phyloP scores from a whole-genome alignment of 257 asterid genomes.

The Salvia hispanica region DNA sequence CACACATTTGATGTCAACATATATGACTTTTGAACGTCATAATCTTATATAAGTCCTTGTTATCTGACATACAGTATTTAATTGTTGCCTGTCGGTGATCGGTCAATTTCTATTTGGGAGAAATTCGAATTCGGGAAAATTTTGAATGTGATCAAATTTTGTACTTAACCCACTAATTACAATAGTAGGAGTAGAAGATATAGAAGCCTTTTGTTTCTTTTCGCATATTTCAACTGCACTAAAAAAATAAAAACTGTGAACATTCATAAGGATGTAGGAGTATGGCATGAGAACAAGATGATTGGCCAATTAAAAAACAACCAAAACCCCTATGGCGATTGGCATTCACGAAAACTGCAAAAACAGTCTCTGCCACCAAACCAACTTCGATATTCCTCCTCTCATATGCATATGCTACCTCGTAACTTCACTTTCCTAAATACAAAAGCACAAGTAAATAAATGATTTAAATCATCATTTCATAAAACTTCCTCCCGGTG shows the following conservation, averaged over 20 bases:
- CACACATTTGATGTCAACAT: no score
- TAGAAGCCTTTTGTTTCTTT: no score
- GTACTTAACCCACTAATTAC: no score
- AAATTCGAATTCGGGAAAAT: no score
- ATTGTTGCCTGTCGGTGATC: no score
- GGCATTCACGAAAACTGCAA: background rate
- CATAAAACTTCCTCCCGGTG: slow-evolving; percentile 51
- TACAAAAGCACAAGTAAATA: background rate
- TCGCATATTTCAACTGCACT: no score
- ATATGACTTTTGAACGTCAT: no score
- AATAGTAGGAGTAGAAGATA: no score
- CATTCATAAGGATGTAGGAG: background rate
- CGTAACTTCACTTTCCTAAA: slow-evolving; percentile 19
- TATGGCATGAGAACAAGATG: background rate
- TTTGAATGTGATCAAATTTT: no score
- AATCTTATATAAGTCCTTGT: no score
- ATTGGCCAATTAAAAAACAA: background rate
- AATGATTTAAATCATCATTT: slow-evolving; percentile 36
- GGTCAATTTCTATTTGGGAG: no score
- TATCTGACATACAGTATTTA: no score
- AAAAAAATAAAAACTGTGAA: background rate
- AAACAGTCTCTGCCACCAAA: background rate
- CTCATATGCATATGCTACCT: slow-evolving; percentile 20
- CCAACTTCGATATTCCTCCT: background rate
- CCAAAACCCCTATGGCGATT: slow-evolving; percentile 10